A percentile compares a stretch with the other conserved stretches of the same genome.
phyloP scores from a whole-genome alignment of 345 rosid genomes.

The Linum tenue region DNA sequence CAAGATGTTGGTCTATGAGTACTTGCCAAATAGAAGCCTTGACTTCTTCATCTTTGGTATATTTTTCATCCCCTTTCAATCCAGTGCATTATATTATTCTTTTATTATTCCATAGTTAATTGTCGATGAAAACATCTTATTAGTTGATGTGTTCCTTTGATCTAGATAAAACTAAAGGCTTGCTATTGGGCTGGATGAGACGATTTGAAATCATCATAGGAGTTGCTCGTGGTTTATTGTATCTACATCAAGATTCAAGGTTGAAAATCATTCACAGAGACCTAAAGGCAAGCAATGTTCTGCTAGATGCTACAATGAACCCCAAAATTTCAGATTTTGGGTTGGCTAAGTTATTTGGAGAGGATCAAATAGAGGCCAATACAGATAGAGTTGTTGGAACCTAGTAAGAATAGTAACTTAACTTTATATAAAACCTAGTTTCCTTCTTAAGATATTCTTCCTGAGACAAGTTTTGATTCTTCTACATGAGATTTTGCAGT shows the following conservation, averaged over 20 bases:
- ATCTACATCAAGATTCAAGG: constrained; percentile 36
- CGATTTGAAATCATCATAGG: constrained; percentile 45
- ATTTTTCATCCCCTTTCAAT: not conserved
- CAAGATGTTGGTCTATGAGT: constrained; percentile 72
- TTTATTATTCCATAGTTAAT: no score
- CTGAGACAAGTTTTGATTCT: not conserved
- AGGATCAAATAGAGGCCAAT: no score
- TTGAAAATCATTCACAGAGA: no score
- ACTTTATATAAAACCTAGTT: not conserved
- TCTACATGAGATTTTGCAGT: constrained; percentile 17
- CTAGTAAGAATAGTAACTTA: constrained; percentile 42
- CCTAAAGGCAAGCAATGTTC: no score
- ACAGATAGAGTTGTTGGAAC: constrained; percentile 28
- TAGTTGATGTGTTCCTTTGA: not conserved
- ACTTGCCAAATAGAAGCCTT: constrained; percentile 67
- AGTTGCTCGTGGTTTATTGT: constrained; percentile 56
- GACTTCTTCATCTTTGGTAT: constrained; percentile 60
- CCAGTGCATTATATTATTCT: no score
- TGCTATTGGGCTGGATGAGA: constrained; percentile 39
- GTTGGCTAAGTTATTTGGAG: no score
- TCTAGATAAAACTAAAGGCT: constrained; percentile 34
- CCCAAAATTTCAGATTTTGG: no score
- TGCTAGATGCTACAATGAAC: no score
- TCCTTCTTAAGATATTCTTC: not conserved
- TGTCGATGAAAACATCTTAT: no score